Evolutionary conservation across 148 eudicot species (phyloP), one percentile per base, ranked within the genome.

Genomic region (Agrostemma githago): DNA sequence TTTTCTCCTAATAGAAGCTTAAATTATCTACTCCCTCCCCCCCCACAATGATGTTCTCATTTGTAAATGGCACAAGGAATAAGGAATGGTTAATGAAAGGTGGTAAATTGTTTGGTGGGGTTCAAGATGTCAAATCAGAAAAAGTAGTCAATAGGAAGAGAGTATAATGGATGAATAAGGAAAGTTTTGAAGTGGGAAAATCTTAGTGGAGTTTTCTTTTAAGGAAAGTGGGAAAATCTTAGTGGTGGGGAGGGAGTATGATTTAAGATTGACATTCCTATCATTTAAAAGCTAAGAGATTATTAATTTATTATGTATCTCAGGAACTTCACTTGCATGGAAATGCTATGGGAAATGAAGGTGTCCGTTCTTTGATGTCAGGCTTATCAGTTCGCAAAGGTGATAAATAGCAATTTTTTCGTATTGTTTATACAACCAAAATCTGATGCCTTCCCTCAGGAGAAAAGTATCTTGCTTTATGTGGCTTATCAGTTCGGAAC

Each of bases 301-400:
- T 60, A 17, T 12, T 40, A 71, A 9, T 48, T 48, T 48, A 44
- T 44, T 71, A 16, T 71, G 72, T 26, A 26, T 72, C 21, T 70
- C 90, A 95, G 99, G 94, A 88, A 78, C 97, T 95, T 73, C 88
- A 78, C 85, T 68, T 95, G 86, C 85, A 86, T 77, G 99, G 99
- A 76, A 95, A 95, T 81, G 77, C 88, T 62, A 87, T 95, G 70
- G 97, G 96, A 20, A 93, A 95, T 90, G 99, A 95, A 86, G 99
- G 99, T 70, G 92, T 86, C 68, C 89, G 90, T 51, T 83, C 88
- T 75, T 82, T 95, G 61, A 85, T 92, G 89, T 46, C 86, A 73
- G 88, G 89, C 77, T 79, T 95, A 77, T 85, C 82, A 68, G 64
- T 85, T 53, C 88, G 79, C 63, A 89, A 87, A 95, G 99, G 99